These are phyloP conservation scores for Trichoderma guizhouense DNA, from an alignment of 2,329 filamentous ascomycete genomes.

Conservation along the genomic window DNA sequence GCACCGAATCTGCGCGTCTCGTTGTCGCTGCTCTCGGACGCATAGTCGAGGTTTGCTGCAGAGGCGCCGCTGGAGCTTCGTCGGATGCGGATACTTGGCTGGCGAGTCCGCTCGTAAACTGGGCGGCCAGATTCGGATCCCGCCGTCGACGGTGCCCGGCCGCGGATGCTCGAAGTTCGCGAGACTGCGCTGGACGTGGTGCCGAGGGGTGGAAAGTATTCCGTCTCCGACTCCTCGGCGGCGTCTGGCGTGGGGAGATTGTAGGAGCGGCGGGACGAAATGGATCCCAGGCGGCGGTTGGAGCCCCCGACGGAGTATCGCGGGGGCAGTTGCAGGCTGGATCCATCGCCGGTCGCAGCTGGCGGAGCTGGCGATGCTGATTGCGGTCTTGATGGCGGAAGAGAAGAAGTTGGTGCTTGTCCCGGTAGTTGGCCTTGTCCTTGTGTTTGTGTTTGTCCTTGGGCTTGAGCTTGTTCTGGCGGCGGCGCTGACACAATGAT, in stretches of 20 bases:
- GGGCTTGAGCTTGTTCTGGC: background rate
- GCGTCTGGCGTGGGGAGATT: constrained; percentile 12
- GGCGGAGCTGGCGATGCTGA: background rate
- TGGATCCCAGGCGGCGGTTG: background rate
- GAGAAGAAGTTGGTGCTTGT: background rate
- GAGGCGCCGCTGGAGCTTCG: constrained; percentile 18
- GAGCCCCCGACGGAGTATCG: background rate
- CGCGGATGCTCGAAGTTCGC: background rate
- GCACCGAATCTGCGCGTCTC: background rate
- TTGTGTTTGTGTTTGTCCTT: background rate
- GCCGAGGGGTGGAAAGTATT: constrained; percentile 16
- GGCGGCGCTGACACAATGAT: background rate
- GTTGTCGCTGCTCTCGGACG: background rate
- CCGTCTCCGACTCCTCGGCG: constrained; percentile 4
- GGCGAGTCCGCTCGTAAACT: constrained; percentile 14
- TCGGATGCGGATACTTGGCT: constrained; percentile 27
- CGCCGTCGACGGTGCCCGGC: background rate
- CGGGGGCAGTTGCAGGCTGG: background rate
- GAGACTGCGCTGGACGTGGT: background rate
- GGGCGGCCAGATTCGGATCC: constrained; percentile 3
- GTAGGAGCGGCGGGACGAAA: constrained; percentile 2
- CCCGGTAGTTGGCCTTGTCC: background rate
- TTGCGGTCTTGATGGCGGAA: background rate
- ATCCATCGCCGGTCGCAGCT: background rate
- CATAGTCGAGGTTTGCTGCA: background rate